phyloP scores from a whole-genome alignment of 306 rosid genomes.

The Quercus mongolica region DNA sequence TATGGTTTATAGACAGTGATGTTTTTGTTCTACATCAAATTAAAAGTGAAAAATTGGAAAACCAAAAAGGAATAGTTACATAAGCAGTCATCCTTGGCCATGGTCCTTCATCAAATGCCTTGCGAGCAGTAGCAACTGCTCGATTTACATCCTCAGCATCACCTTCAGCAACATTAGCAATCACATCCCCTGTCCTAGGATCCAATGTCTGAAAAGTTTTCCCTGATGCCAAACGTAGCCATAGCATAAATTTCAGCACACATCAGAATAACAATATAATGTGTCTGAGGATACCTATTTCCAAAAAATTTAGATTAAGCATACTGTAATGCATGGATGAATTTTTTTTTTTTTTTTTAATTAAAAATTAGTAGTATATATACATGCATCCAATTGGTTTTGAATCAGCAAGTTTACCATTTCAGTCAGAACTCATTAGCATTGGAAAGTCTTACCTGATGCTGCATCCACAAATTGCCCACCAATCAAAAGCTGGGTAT shows the following conservation, averaged over 20 bases:
- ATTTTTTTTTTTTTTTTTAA: too few relatives aligned
- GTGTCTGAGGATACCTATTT: too few relatives aligned
- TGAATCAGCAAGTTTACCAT: too few relatives aligned
- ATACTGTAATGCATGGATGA: neutral
- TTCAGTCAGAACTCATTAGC: too few relatives aligned
- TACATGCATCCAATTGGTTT: too few relatives aligned
- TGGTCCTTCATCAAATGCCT: constrained; percentile 87
- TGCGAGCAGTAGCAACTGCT: constrained; percentile 86
- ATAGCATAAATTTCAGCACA: neutral
- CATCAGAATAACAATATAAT: neutral
- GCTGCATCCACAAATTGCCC: constrained; percentile 82
- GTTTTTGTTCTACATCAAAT: too few relatives aligned
- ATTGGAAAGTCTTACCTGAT: constrained; percentile 53
- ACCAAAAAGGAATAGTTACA: constrained; percentile 33
- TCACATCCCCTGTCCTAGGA: constrained; percentile 82
- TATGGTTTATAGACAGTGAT: neutral
- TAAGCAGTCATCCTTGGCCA: constrained; percentile 95
- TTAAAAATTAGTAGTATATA: too few relatives aligned
- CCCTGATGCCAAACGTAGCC: constrained; percentile 41
- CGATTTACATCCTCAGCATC: constrained; percentile 72
- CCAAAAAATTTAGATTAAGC: neutral
- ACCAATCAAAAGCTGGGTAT: constrained; percentile 66
- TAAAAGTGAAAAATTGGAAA: neutral
- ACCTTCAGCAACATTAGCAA: constrained; percentile 87
- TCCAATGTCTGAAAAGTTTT: constrained; percentile 78